Evolutionary conservation across 331 rosid species (phyloP).

Genomic region (Spiraea crenata): DNA sequence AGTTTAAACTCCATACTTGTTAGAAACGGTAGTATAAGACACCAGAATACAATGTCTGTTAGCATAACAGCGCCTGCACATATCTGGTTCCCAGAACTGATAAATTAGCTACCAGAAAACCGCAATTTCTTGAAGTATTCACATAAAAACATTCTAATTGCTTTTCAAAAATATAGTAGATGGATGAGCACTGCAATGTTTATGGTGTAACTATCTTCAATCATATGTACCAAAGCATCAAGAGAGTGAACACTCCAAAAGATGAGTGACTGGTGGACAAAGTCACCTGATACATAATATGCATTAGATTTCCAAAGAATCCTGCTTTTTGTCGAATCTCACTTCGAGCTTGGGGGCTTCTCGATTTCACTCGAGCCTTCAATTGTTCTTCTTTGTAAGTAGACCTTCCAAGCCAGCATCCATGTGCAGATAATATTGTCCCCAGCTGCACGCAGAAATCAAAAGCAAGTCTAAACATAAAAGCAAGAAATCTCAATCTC

Average conservation of each 20-base stretch:
- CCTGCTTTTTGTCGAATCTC: slow-evolving; percentile 32
- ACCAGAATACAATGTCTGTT: slow-evolving; percentile 49
- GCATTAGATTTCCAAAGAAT: slow-evolving; percentile 36
- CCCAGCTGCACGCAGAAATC: slow-evolving; percentile 33
- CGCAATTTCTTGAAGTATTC: neutral
- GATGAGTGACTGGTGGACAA: slow-evolving; percentile 1
- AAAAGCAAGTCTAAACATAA: neutral
- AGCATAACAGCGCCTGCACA: slow-evolving; percentile 42
- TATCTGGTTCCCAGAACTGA: slow-evolving; percentile 21
- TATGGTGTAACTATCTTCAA: neutral
- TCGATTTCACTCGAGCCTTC: slow-evolving; percentile 25
- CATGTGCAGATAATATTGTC: slow-evolving; percentile 38
- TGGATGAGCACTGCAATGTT: no score
- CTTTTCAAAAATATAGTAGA: no score
- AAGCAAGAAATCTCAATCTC: neutral
- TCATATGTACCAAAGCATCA: neutral
- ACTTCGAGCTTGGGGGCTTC: slow-evolving; percentile 14
- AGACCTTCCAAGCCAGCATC: slow-evolving; percentile 33
- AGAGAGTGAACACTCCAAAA: neutral
- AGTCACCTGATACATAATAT: slow-evolving; percentile 33
- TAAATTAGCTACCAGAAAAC: neutral
- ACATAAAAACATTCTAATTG: neutral
- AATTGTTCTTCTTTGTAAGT: slow-evolving; percentile 7
- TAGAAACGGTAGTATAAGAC: slow-evolving; percentile 41
- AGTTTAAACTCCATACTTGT: slow-evolving; percentile 32